phyloP scores from a whole-genome alignment of 2,329 filamentous ascomycete genomes.

The Thielaviopsis populi region DNA sequence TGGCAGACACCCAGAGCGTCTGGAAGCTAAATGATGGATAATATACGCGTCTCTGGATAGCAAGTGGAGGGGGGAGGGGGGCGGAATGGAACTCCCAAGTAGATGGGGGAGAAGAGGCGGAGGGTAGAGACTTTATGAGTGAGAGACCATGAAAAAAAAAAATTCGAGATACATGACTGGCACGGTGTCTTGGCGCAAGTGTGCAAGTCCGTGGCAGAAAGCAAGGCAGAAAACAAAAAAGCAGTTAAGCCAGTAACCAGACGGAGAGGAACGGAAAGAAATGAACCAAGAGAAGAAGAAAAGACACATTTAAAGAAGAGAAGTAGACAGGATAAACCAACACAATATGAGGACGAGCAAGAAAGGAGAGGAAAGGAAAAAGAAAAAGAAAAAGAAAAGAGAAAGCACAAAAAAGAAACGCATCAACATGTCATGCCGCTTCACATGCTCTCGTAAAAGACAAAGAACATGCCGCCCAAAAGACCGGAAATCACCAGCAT shows the following conservation, averaged over 20 bases:
- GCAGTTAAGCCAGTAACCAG: neutral
- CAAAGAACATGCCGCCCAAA: constrained; percentile 35
- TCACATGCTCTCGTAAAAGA: constrained; percentile 21
- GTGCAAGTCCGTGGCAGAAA: neutral
- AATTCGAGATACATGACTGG: neutral
- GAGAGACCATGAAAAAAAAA: neutral
- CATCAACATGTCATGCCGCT: constrained; percentile 12
- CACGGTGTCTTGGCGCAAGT: neutral
- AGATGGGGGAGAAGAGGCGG: neutral
- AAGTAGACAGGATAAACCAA: neutral
- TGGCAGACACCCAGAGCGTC: neutral
- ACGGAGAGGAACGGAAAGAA: neutral
- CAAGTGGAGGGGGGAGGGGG: neutral
- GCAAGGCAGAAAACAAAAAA: neutral
- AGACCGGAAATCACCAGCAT: constrained; percentile 34
- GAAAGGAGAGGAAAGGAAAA: constrained; percentile 7
- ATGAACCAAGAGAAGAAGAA: neutral
- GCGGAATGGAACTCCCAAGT: neutral
- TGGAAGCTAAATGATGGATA: neutral
- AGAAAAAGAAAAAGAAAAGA: constrained; percentile 9
- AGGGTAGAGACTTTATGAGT: neutral
- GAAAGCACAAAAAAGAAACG: constrained; percentile 14
- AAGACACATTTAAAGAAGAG: neutral
- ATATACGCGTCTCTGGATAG: constrained; percentile 1
- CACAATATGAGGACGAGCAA: neutral